Evolutionary conservation across 139 green algal genomes (phyloP).

Genomic region (Asterochloris sp.): DNA sequence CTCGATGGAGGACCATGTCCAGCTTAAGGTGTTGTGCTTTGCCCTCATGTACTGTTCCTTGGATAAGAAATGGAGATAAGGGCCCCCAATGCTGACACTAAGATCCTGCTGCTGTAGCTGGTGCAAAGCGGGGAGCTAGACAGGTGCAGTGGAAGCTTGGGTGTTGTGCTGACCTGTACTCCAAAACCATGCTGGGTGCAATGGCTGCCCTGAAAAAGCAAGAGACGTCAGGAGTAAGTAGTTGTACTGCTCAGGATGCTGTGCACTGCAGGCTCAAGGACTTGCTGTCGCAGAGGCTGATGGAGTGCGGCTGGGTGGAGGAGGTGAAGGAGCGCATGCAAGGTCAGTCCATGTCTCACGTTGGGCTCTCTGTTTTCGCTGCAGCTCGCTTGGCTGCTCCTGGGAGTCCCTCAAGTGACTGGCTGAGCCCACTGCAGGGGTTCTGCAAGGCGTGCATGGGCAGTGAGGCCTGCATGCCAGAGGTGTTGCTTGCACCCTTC

Average conservation of each 20-base stretch:
- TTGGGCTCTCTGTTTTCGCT: no score
- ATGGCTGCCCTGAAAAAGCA: not conserved
- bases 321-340: constrained; percentile 5
- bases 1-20: constrained; percentile 3
- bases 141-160: not conserved
- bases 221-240: not conserved
- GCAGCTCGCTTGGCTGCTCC: no score
- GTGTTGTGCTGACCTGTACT: not conserved
- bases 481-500: not conserved
- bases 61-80: not conserved
- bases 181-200: not conserved
- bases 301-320: constrained; percentile 10
- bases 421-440: no score
- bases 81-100: not conserved
- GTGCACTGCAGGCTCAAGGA: not conserved
- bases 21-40: not conserved
- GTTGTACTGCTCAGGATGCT: not conserved
- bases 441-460: not conserved
- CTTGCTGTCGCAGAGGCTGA: not conserved
- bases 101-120: not conserved
- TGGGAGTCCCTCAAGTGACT: not conserved
- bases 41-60: not conserved
- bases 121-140: constrained; percentile 4
- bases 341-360: not conserved
- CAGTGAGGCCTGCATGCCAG: not conserved